A percentile compares a stretch with the other conserved stretches of the same genome.
Evolutionary conservation across 169 alveolate genomes (phyloP).

Genomic region (Plasmodium vivax): DNA sequence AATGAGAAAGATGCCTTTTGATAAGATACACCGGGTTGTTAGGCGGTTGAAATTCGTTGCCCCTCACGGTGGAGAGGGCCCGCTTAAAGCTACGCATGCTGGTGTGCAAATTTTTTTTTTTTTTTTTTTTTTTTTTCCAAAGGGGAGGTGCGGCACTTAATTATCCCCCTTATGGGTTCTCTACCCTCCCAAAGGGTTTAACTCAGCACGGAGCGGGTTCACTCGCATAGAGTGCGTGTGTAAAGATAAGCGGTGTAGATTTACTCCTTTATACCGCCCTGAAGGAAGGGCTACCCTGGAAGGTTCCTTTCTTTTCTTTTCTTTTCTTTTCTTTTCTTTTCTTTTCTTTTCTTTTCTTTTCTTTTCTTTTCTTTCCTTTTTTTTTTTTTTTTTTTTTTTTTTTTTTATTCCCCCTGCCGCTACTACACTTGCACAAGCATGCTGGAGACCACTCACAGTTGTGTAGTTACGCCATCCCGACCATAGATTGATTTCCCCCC

Average conservation of each 20-base stretch:
- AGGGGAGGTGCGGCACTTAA: background rate
- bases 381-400: too few species aligned
- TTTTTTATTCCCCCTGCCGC: background rate
- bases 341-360: too few species aligned
- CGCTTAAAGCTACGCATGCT: constrained; percentile 22
- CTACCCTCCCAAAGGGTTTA: background rate
- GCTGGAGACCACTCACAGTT: background rate
- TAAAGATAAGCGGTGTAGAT: background rate
- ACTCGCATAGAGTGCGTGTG: background rate
- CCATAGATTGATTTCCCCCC: background rate
- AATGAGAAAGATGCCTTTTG: background rate
- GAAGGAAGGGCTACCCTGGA: background rate
- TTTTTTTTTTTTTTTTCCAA: too few species aligned
- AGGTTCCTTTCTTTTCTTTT: background rate
- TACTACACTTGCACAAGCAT: background rate
- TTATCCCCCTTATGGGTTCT: background rate
- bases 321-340: too few species aligned
- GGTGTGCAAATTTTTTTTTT: background rate
- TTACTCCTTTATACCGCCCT: background rate
- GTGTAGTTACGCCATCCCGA: background rate
- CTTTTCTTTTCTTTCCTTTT: too few species aligned
- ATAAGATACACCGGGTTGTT: background rate
- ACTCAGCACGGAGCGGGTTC: background rate
- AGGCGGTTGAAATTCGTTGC: background rate
- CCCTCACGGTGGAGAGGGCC: background rate